phyloP scores from a whole-genome alignment of 106 monocot species.

The Dendrobium catenatum region DNA sequence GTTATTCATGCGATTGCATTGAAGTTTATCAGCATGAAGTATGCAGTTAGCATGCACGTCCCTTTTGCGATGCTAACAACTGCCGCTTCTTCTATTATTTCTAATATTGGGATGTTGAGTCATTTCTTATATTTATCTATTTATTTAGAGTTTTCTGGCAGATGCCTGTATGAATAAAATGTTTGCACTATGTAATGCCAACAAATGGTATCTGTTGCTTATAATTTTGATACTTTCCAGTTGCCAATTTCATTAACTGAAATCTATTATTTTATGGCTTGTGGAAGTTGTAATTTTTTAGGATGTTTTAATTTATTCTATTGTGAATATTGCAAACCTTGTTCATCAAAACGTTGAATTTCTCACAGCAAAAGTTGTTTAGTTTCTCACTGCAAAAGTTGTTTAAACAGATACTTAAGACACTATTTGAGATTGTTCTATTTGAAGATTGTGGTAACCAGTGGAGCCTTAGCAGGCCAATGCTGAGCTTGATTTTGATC shows the following conservation, averaged over 20 bases:
- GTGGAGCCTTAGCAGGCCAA: slow-evolving; percentile 96
- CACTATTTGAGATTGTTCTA: slow-evolving; percentile 88
- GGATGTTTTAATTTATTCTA: neutral
- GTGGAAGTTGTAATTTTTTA: neutral
- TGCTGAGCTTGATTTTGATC: slow-evolving; percentile 84
- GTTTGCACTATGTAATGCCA: too few species aligned
- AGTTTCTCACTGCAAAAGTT: neutral
- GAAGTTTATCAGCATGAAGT: neutral
- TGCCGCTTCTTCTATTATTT: neutral
- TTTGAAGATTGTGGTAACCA: slow-evolving; percentile 96
- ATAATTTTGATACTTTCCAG: neutral
- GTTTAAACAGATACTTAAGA: slow-evolving; percentile 66
- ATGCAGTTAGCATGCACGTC: neutral
- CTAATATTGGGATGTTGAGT: neutral
- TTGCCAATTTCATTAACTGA: neutral
- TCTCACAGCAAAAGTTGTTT: slow-evolving; percentile 6
- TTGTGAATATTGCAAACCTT: neutral
- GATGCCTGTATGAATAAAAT: too few species aligned
- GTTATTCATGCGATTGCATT: neutral
- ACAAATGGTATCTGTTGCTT: too few species aligned
- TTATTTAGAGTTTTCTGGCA: too few species aligned
- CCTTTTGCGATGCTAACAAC: too few species aligned
- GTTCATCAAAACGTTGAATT: neutral
- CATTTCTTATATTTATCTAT: neutral
- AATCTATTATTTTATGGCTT: neutral